phyloP scores from a whole-genome alignment of 2,329 filamentous ascomycete genomes.

The Aspergillus sp. region DNA sequence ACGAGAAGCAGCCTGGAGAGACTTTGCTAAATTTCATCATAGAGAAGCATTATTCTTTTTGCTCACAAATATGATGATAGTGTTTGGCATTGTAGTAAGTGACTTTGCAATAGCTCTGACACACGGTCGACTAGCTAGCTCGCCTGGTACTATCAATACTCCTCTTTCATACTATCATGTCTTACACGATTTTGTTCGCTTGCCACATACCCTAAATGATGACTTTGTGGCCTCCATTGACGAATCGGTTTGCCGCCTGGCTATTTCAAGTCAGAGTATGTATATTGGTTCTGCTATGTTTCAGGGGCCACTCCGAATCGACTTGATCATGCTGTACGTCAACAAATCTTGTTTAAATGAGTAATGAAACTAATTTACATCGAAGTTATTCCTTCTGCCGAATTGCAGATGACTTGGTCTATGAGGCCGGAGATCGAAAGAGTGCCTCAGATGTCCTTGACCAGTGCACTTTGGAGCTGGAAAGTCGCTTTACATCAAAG shows the following conservation, averaged over 20 bases:
- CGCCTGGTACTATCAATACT: too few relatives aligned
- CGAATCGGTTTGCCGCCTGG: not conserved
- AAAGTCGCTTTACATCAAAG: not conserved
- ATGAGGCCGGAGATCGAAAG: not conserved
- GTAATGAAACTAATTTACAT: not conserved
- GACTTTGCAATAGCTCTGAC: not conserved
- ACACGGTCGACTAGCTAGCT: too few relatives aligned
- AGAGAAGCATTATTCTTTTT: not conserved
- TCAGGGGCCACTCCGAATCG: not conserved
- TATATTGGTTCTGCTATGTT: not conserved
- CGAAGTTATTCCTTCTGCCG: not conserved
- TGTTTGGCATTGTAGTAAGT: not conserved
- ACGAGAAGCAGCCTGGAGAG: too few relatives aligned
- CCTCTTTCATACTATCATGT: too few relatives aligned
- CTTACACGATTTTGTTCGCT: too few relatives aligned
- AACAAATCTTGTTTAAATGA: not conserved
- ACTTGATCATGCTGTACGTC: not conserved
- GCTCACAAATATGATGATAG: not conserved
- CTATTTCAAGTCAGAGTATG: not conserved
- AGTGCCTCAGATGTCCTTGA: not conserved
- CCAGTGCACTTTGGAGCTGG: not conserved
- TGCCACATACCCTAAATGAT: too few relatives aligned
- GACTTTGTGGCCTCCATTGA: too few relatives aligned
- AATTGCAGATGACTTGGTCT: not conserved
- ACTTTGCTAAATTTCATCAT: not conserved